These are phyloP conservation scores for Tylopilus intermedius DNA, from an alignment of 768 basidiomycete genomes.

Conservation along the genomic window DNA sequence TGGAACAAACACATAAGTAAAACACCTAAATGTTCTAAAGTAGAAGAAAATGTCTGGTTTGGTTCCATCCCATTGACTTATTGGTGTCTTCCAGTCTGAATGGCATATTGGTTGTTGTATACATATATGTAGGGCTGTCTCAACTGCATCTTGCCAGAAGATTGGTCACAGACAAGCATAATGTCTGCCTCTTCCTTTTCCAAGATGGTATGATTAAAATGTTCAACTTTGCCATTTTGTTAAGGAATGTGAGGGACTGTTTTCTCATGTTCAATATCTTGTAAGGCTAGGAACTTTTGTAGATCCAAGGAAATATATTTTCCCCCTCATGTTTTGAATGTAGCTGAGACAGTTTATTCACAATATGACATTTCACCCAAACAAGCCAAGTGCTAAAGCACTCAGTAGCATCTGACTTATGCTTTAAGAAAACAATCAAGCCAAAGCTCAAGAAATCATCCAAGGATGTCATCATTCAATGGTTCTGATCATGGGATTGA, in stretches of 20 bases:
- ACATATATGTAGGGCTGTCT: not conserved
- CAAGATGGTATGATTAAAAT: not conserved
- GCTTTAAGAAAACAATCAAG: not conserved
- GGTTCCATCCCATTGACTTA: no score
- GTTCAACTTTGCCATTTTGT: not conserved
- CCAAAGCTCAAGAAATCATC: not conserved
- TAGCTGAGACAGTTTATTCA: not conserved
- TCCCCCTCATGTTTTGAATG: not conserved
- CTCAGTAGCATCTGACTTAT: rapidly evolving
- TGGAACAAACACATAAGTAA: not conserved
- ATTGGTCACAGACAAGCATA: not conserved
- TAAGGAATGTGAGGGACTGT: not conserved
- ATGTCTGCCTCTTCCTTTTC: not conserved
- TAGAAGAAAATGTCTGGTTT: no score
- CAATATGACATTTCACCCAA: not conserved
- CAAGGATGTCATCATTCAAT: not conserved
- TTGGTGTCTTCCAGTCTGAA: no score
- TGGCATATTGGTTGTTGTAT: not conserved
- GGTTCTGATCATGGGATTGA: not conserved
- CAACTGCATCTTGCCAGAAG: not conserved
- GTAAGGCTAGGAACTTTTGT: rapidly evolving
- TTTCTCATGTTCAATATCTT: not conserved
- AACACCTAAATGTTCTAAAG: not conserved
- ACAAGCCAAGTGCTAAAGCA: not conserved
- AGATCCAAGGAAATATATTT: not conserved